phyloP scores from a whole-genome alignment of 176 grass and related monocot genomes.

The Coix lacrymajobi region DNA sequence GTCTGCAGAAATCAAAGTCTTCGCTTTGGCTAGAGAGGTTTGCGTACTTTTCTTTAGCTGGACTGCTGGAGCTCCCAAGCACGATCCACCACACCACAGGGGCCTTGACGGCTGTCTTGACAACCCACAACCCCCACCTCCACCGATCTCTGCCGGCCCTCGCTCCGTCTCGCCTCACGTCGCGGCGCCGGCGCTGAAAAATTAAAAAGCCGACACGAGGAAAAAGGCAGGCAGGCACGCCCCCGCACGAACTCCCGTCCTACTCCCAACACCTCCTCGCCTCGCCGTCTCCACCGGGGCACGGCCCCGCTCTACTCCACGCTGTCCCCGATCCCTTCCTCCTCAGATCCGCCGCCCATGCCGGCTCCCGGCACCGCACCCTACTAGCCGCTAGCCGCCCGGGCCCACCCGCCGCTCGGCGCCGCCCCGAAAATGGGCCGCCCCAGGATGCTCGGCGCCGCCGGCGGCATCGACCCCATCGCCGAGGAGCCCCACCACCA shows the following conservation, averaged over 20 bases:
- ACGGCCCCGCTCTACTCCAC: neutral
- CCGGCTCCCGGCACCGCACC: neutral
- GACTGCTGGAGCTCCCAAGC: neutral
- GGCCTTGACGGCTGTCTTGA: neutral
- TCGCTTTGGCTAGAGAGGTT: no score
- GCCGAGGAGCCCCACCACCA: conserved; percentile 31
- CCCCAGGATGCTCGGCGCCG: conserved; percentile 34
- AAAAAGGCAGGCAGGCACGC: conserved; percentile 22
- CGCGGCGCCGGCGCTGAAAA: conserved; percentile 24
- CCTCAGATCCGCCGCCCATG: conserved; percentile 38
- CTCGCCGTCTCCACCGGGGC: conserved; percentile 25
- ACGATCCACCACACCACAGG: neutral
- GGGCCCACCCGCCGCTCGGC: neutral
- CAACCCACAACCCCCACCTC: no score
- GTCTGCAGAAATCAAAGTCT: no score
- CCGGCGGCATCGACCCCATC: conserved; percentile 51
- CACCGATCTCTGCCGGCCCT: neutral
- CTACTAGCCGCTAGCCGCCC: neutral
- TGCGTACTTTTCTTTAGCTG: no score
- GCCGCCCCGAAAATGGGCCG: conserved; percentile 33
- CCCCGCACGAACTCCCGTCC: conserved; percentile 26
- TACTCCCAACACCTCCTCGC: neutral
- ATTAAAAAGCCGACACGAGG: conserved; percentile 38
- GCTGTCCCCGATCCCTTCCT: conserved; percentile 12
- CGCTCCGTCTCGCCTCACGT: neutral